Evolutionary conservation across 129 eudicot genomes (phyloP).

Genomic region (Flaveria trinervia): DNA sequence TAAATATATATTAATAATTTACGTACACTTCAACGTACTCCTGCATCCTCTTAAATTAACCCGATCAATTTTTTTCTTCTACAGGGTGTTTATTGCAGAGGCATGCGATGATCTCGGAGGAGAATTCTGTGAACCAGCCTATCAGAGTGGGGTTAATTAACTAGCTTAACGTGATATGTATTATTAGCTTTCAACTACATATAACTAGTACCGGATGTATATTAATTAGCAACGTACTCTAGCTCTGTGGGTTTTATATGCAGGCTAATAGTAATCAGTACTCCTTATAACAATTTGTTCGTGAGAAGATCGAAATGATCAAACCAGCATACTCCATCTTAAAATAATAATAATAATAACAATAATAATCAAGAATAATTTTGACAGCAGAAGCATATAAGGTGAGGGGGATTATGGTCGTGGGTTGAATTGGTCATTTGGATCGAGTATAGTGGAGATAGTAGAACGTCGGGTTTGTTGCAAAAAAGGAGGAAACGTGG

Average conservation of each 20-base stretch:
- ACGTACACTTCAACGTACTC: background rate
- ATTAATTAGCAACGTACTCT: background rate
- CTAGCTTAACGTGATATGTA: too few relatives aligned
- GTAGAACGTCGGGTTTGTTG: too few relatives aligned
- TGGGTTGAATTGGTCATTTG: too few relatives aligned
- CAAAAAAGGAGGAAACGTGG: too few relatives aligned
- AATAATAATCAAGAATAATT: too few relatives aligned
- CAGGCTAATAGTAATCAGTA: background rate
- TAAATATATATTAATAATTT: background rate
- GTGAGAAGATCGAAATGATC: background rate
- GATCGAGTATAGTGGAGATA: too few relatives aligned
- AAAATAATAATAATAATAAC: too few relatives aligned
- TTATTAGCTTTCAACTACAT: too few relatives aligned
- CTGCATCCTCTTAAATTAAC: too few relatives aligned
- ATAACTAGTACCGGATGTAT: background rate
- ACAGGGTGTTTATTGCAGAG: slow-evolving; percentile 68
- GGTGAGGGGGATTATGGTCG: too few relatives aligned
- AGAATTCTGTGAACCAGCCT: slow-evolving; percentile 61
- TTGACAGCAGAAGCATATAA: too few relatives aligned
- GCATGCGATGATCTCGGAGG: slow-evolving; percentile 88
- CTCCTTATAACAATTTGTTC: background rate
- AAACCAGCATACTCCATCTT: too few relatives aligned
- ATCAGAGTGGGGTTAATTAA: slow-evolving; percentile 47
- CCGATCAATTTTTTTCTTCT: background rate
- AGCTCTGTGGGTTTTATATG: background rate